Evolutionary conservation across 148 eudicot genomes (phyloP).

Genomic region (Rhododendron vialii): DNA sequence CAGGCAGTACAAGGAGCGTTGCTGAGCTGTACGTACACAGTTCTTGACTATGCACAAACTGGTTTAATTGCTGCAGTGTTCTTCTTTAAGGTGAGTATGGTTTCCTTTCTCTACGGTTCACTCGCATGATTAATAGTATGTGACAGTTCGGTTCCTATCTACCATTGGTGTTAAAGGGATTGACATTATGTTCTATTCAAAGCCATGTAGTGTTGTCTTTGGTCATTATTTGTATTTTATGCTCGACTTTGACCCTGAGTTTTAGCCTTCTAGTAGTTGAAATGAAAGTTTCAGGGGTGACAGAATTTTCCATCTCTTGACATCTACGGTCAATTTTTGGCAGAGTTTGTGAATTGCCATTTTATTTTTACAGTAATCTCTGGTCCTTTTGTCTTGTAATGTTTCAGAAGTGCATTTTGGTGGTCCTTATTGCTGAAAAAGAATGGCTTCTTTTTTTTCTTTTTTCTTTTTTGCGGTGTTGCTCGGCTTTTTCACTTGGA

Average conservation of each 20-base stretch:
- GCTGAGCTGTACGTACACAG: slow-evolving; percentile 76
- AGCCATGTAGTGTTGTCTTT: background rate
- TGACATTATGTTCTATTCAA: background rate
- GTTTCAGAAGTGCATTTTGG: slow-evolving; percentile 1
- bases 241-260: background rate
- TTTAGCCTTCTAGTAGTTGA: background rate
- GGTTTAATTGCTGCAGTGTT: slow-evolving; percentile 96
- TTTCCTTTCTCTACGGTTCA: background rate
- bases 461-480: too few relatives aligned
- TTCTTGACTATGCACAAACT: slow-evolving; percentile 95
- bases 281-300: background rate
- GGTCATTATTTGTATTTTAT: background rate
- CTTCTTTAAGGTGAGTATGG: slow-evolving; percentile 71
- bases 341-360: slow-evolving; percentile 1
- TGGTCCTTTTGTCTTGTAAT: too few relatives aligned
- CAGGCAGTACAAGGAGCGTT: slow-evolving; percentile 81
- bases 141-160: too few relatives aligned
- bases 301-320: background rate
- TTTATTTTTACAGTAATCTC: background rate
- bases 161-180: too few relatives aligned
- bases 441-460: background rate
- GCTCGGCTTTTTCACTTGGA: background rate
- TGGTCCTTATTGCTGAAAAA: background rate
- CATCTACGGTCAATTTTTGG: background rate
- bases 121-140: background rate